A percentile compares a stretch with the other conserved stretches of the same genome.
Conservation (phyloP, 768 basidiomycete species). For the Fomitopsis serialis region DNA sequence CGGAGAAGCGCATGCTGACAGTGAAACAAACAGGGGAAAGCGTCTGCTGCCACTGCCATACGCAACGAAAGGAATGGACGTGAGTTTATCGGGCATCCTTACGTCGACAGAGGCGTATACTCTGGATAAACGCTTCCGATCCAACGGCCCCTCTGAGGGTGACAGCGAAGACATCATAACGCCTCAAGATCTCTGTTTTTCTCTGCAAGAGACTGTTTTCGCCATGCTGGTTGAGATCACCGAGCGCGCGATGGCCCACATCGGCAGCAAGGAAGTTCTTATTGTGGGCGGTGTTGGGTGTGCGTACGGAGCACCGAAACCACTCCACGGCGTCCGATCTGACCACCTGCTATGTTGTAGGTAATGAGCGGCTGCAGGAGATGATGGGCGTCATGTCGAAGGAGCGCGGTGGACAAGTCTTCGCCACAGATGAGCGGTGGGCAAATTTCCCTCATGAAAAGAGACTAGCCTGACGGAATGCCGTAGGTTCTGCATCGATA, state of each 20-base stretch:
- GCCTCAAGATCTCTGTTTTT: conserved; percentile 94
- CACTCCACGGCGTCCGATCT: not conserved
- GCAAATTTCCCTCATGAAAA: not conserved
- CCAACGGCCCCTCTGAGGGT: conserved; percentile 32
- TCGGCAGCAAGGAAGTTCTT: conserved; percentile 90
- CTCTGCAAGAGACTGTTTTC: conserved; percentile 93
- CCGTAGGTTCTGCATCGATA: conserved; percentile 93
- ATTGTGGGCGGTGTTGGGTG: conserved; percentile 99
- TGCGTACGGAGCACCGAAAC: conserved; percentile 38
- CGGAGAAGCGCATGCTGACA: not conserved
- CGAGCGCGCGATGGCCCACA: conserved; percentile 98
- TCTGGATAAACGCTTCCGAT: conserved; percentile 74
- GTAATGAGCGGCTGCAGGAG: conserved; percentile 88
- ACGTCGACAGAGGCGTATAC: conserved; percentile 88
- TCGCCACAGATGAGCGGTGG: conserved; percentile 93
- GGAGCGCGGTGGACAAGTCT: conserved; percentile 84
- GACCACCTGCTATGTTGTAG: conserved; percentile 32
- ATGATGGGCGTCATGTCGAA: conserved; percentile 99
- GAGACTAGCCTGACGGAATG: not conserved
- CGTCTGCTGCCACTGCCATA: conserved; percentile 84
- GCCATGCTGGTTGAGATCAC: conserved; percentile 99
- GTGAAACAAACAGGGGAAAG: conserved; percentile 58
- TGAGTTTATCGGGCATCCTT: conserved; percentile 92
- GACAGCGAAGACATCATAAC: conserved; percentile 73
- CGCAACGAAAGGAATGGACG: conserved; percentile 97